phyloP scores from a whole-genome alignment of 2,329 filamentous ascomycete species.

The Alternaria gansuensis region DNA sequence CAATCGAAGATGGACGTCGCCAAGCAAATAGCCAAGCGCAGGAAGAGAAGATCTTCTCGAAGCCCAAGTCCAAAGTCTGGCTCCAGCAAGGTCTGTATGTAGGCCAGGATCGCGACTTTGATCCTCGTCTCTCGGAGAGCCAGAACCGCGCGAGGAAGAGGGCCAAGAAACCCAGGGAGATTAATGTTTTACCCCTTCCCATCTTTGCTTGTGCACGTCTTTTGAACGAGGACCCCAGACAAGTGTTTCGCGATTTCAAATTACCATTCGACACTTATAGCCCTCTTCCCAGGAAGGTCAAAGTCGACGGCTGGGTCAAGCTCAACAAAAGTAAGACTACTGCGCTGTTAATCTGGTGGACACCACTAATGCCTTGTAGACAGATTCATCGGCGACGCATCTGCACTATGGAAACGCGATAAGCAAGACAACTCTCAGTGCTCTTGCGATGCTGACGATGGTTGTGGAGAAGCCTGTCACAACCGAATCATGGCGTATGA shows the following conservation, averaged over 20 bases:
- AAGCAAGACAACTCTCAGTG: constrained; percentile 77
- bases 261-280: constrained; percentile 91
- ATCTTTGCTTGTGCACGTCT: constrained; percentile 79
- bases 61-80: constrained; percentile 73
- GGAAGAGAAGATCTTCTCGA: constrained; percentile 34
- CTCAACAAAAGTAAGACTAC: constrained; percentile 80
- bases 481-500: constrained; percentile 98
- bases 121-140: constrained; percentile 58
- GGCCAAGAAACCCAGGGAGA: constrained; percentile 55
- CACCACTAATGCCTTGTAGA: constrained; percentile 62
- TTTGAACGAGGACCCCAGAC: constrained; percentile 65
- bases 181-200: constrained; percentile 73
- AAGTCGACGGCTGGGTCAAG: constrained; percentile 91
- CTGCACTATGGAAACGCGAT: constrained; percentile 81
- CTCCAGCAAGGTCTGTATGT: constrained; percentile 84
- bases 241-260: constrained; percentile 75
- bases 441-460: constrained; percentile 65
- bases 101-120: constrained; percentile 69
- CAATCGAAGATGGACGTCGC: constrained; percentile 30
- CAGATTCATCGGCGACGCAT: constrained; percentile 87
- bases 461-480: constrained; percentile 89
- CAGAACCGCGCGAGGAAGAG: constrained; percentile 52
- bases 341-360: constrained; percentile 17
- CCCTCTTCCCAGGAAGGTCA: constrained; percentile 84
- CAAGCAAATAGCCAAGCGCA: constrained; percentile 23